Percentiles rank a stretch among this genome's conserved stretches.
These are phyloP conservation scores for Cokeromyces recurvatus DNA, from an alignment of 371 early-diverging fungal genomes.

Conservation along the genomic window DNA sequence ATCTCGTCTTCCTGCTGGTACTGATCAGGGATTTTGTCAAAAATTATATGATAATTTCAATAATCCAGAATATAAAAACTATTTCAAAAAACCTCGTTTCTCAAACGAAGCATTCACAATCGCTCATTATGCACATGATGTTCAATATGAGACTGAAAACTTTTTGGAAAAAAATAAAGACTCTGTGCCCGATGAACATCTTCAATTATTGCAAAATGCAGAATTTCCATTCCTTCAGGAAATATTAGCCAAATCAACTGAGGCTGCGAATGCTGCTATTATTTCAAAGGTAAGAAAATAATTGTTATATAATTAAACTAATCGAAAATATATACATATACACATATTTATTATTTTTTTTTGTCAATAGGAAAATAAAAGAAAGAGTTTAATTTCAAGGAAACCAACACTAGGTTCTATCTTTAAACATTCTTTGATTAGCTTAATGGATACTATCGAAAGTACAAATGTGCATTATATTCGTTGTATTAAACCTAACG, in stretches of 20 bases:
- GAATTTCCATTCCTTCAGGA: conserved; percentile 74
- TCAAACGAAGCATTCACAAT: conserved; percentile 78
- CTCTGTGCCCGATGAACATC: conserved; percentile 90
- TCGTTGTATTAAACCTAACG: conserved; percentile 97
- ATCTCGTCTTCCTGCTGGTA: conserved; percentile 88
- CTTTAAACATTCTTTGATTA: conserved; percentile 66
- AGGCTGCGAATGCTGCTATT: conserved; percentile 38
- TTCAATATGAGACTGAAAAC: conserved; percentile 86
- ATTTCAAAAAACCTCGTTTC: conserved; percentile 90
- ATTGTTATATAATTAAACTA: not conserved
- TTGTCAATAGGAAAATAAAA: conserved; percentile 9
- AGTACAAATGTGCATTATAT: conserved; percentile 94
- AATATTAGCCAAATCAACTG: conserved; percentile 53
- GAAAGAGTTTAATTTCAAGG: conserved; percentile 54
- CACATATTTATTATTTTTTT: too few relatives aligned
- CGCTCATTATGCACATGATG: conserved; percentile 89
- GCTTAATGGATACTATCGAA: conserved; percentile 91
- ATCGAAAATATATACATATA: too few relatives aligned
- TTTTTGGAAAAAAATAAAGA: conserved; percentile 99
- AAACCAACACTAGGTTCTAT: conserved; percentile 89
- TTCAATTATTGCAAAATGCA: conserved; percentile 66
- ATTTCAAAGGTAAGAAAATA: too few relatives aligned
- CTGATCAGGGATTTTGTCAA: conserved; percentile 75
- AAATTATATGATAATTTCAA: conserved; percentile 85
- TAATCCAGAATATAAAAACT: conserved; percentile 60